Conservation (phyloP, 495 filamentous ascomycete species). For the Hypomontagnella submonticulosa region DNA sequence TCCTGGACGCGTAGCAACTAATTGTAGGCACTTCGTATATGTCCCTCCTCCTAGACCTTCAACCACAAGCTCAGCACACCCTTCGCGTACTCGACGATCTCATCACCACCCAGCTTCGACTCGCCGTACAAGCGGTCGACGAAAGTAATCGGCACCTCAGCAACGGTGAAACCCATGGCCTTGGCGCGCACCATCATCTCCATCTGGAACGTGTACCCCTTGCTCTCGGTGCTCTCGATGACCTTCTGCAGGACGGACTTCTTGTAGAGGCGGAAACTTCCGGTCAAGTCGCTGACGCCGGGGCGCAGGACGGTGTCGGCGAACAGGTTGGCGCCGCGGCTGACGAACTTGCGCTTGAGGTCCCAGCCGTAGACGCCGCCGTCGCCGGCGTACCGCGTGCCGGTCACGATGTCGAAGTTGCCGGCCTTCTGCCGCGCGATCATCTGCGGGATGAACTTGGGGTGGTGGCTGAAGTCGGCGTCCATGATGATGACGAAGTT, state of each 20-base stretch:
- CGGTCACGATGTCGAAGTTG: slow-evolving; percentile 95
- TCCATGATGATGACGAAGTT: slow-evolving; percentile 99
- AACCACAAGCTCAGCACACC: slow-evolving; percentile 90
- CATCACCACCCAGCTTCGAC: slow-evolving; percentile 90
- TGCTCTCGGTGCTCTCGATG: slow-evolving; percentile 87
- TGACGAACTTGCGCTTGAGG: slow-evolving; percentile 93
- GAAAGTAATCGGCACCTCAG: slow-evolving; percentile 94
- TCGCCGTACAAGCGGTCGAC: slow-evolving; percentile 96
- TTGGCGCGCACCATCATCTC: slow-evolving; percentile 88
- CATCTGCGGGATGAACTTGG: slow-evolving; percentile 94
- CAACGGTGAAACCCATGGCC: slow-evolving; percentile 88
- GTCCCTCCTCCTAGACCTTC: slow-evolving; percentile 68
- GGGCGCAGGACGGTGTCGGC: slow-evolving; percentile 93
- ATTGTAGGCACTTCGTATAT: background rate
- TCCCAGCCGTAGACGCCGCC: slow-evolving; percentile 98
- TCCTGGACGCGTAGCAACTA: slow-evolving; percentile 21
- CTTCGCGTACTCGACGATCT: slow-evolving; percentile 98
- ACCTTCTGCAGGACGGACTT: slow-evolving; percentile 88
- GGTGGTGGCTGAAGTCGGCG: slow-evolving; percentile 98
- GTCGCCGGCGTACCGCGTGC: slow-evolving; percentile 88
- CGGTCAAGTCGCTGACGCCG: slow-evolving; percentile 96
- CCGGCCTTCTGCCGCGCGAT: slow-evolving; percentile 73
- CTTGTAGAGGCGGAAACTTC: slow-evolving; percentile 95
- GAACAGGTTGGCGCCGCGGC: slow-evolving; percentile 91
- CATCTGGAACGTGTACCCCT: slow-evolving; percentile 99